These are phyloP conservation scores for Penicillium fimorum DNA, from an alignment of 495 filamentous ascomycete genomes.

Conservation along the genomic window DNA sequence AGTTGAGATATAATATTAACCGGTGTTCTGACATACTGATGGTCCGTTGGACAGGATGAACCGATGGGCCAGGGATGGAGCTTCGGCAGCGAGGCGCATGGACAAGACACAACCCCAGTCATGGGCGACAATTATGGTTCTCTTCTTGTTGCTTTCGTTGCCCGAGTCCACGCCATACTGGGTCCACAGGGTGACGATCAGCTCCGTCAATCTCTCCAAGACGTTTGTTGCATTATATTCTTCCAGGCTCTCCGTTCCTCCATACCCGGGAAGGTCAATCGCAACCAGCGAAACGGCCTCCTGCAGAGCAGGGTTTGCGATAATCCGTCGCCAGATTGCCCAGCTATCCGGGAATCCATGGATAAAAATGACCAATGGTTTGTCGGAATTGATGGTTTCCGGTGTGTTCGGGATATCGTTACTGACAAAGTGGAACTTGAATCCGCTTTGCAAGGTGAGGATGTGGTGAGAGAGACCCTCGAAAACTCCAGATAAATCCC, in stretches of 20 bases:
- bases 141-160: slow-evolving; percentile 27
- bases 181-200: slow-evolving; percentile 46
- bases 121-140: slow-evolving; percentile 51
- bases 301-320: slow-evolving; percentile 32
- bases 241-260: slow-evolving; percentile 49
- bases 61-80: slow-evolving; percentile 50
- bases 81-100: slow-evolving; percentile 54
- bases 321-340: slow-evolving; percentile 49
- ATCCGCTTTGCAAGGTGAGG: slow-evolving; percentile 43
- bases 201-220: slow-evolving; percentile 49
- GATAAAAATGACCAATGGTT: slow-evolving; percentile 52
- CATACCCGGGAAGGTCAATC: slow-evolving; percentile 56
- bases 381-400: slow-evolving; percentile 26
- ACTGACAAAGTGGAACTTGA: slow-evolving; percentile 54
- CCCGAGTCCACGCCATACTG: slow-evolving; percentile 43
- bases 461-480: slow-evolving; percentile 47
- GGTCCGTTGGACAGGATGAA: slow-evolving; percentile 52
- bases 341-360: slow-evolving; percentile 61
- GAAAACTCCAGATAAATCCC: slow-evolving; percentile 44
- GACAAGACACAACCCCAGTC: slow-evolving; percentile 57
- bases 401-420: slow-evolving; percentile 30
- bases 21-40: slow-evolving; percentile 39
- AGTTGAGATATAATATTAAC: neutral
- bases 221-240: slow-evolving; percentile 49
- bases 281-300: slow-evolving; percentile 43